These are phyloP conservation scores for Salix viminalis DNA, from an alignment of 345 rosid species.

Conservation along the genomic window DNA sequence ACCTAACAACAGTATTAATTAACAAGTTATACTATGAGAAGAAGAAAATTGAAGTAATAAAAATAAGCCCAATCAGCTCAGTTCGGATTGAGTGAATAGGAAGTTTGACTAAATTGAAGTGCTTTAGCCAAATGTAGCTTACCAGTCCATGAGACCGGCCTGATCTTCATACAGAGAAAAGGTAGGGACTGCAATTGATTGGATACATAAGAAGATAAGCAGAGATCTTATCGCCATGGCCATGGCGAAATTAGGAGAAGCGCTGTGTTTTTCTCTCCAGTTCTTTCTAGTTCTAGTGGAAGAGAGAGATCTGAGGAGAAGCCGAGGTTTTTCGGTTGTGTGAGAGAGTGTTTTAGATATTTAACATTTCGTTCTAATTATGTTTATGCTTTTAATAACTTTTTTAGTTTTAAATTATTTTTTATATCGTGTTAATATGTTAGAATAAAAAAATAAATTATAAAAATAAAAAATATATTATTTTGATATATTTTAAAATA, in stretches of 20 bases:
- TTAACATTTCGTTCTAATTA: too few species aligned
- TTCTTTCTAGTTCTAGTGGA: background rate
- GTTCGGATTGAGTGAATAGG: background rate
- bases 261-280: background rate
- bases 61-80: background rate
- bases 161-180: constrained; percentile 86
- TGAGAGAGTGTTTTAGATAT: too few species aligned
- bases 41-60: background rate
- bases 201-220: constrained; percentile 30
- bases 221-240: constrained; percentile 55
- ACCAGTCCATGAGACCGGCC: constrained; percentile 97
- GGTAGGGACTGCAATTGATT: constrained; percentile 37
- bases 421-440: too few species aligned
- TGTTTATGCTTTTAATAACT: too few species aligned
- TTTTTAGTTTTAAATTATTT: too few species aligned
- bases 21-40: background rate
- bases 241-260: constrained; percentile 19
- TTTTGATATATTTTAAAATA: too few species aligned
- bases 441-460: too few species aligned
- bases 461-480: too few species aligned
- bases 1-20: background rate
- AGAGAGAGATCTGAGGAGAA: constrained; percentile 13
- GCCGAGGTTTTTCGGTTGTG: background rate
- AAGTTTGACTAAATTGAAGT: background rate
- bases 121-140: constrained; percentile 11